Conservation (phyloP, 2,329 filamentous ascomycete species). For the Penicillium sp. region DNA sequence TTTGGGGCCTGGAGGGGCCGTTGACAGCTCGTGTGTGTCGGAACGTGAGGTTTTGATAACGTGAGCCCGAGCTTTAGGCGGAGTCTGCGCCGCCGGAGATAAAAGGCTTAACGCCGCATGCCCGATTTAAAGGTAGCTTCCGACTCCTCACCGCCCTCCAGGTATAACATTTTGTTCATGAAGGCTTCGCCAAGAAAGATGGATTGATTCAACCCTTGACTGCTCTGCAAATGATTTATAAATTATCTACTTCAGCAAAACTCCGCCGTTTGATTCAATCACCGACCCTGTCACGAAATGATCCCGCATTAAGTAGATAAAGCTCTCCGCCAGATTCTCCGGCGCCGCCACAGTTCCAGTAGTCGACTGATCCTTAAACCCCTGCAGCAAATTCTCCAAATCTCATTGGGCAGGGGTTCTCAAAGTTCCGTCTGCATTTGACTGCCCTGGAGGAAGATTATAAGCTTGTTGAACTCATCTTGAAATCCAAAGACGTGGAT, state of each 20-base stretch:
- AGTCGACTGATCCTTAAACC: constrained; percentile 18
- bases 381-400: constrained; percentile 30
- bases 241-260: constrained; percentile 1
- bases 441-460: no score
- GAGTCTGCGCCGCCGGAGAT: not conserved
- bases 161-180: no score
- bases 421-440: constrained; percentile 46
- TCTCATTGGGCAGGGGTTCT: constrained; percentile 16
- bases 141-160: not conserved
- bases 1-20: not conserved
- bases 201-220: no score
- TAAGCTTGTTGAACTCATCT: no score
- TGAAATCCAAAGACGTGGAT: no score
- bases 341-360: constrained; percentile 27
- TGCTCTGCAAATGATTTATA: not conserved
- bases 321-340: constrained; percentile 46
- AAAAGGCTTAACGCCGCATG: not conserved
- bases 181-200: no score
- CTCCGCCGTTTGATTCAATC: constrained; percentile 14
- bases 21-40: not conserved
- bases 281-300: constrained; percentile 37
- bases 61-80: not conserved
- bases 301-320: constrained; percentile 48
- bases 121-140: not conserved
- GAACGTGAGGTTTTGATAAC: not conserved